phyloP scores from a whole-genome alignment of 306 rosid genomes.

The Cucurbita moschata region DNA sequence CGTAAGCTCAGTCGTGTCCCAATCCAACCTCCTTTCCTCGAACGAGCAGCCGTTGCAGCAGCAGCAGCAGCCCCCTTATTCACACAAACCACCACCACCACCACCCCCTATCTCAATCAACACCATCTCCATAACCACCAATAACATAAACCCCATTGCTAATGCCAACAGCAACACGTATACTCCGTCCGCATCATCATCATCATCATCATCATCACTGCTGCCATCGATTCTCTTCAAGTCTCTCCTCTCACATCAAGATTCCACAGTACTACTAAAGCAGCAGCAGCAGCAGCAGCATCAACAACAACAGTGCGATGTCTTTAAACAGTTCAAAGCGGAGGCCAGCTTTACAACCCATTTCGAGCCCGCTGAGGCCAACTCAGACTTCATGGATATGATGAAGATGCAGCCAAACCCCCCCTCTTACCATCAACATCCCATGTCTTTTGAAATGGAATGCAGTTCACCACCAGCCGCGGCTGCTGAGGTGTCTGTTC shows the following conservation, averaged over 20 bases:
- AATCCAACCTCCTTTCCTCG: slow-evolving; percentile 7
- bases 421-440: background rate
- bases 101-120: background rate
- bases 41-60: background rate
- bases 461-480: slow-evolving; percentile 10
- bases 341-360: slow-evolving; percentile 15
- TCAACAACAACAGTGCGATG: background rate
- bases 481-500: slow-evolving; percentile 5
- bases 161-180: background rate
- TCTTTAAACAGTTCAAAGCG: slow-evolving; percentile 23
- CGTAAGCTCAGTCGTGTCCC: background rate
- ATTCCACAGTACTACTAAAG: slow-evolving; percentile 5
- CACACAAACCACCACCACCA: background rate
- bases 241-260: slow-evolving; percentile 27
- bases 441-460: slow-evolving; percentile 20
- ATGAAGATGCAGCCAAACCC: slow-evolving; percentile 6
- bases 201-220: background rate
- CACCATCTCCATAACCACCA: background rate
- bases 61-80: background rate
- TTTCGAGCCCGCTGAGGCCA: slow-evolving; percentile 12
- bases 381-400: slow-evolving; percentile 15
- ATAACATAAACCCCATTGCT: background rate
- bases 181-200: background rate
- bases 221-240: slow-evolving; percentile 20
- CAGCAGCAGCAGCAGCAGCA: slow-evolving; percentile 11